phyloP scores from a whole-genome alignment of 1,284 basidiomycete species.

The Malassezia restricta region DNA sequence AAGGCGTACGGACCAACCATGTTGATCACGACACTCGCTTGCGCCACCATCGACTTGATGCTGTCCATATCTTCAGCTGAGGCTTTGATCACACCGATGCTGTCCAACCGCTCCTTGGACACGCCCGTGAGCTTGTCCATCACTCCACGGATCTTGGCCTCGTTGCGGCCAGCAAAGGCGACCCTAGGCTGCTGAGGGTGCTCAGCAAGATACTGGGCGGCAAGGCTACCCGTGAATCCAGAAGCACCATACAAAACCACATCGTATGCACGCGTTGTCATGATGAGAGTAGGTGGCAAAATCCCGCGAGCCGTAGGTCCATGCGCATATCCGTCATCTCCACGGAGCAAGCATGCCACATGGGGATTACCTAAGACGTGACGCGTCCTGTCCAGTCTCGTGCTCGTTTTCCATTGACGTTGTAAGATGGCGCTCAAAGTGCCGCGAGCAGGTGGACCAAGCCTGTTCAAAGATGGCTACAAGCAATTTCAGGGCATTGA shows the following conservation, averaged over 20 bases:
- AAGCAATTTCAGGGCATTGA: constrained; percentile 80
- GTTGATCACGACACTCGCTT: constrained; percentile 25
- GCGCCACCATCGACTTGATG: constrained; percentile 18
- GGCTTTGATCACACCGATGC: constrained; percentile 25
- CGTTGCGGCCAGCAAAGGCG: constrained; percentile 34
- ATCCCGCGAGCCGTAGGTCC: background rate
- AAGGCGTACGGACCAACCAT: constrained; percentile 30
- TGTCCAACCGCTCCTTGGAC: constrained; percentile 10
- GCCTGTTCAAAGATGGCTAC: constrained; percentile 64
- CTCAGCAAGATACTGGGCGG: constrained; percentile 23
- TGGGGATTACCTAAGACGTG: background rate
- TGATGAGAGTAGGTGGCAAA: background rate
- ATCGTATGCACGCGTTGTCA: constrained; percentile 22
- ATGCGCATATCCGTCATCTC: background rate
- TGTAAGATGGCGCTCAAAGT: constrained; percentile 78
- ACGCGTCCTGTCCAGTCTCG: background rate
- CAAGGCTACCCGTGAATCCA: constrained; percentile 34
- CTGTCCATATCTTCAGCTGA: constrained; percentile 19
- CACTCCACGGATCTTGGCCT: constrained; percentile 19
- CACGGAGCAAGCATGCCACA: background rate
- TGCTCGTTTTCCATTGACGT: background rate
- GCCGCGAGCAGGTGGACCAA: constrained; percentile 73
- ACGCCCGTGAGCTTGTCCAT: constrained; percentile 14
- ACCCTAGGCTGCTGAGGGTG: constrained; percentile 23
- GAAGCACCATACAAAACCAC: constrained; percentile 35